Evolutionary conservation across 2,329 filamentous ascomycete species (phyloP).

Genomic region (Aspergillus proliferans): DNA sequence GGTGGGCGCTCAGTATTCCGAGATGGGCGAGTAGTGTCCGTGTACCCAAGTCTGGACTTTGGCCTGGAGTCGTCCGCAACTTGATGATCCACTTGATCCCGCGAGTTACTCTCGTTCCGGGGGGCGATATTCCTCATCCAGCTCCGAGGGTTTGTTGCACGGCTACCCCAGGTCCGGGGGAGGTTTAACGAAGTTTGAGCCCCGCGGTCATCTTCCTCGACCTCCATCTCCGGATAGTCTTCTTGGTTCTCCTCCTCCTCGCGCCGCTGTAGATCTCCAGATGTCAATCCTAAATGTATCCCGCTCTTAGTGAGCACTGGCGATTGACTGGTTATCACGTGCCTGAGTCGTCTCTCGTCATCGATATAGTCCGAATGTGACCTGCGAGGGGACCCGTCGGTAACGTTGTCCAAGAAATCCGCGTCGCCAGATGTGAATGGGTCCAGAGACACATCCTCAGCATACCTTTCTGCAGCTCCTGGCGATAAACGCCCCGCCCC

Average conservation of each 20-base stretch:
- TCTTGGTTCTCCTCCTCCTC: slow-evolving; percentile 19
- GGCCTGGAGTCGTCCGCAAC: slow-evolving; percentile 12
- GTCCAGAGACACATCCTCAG: slow-evolving; percentile 9
- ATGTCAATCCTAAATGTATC: slow-evolving; percentile 22
- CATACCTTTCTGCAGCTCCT: slow-evolving; percentile 13
- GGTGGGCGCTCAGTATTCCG: slow-evolving; percentile 27
- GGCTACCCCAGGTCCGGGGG: slow-evolving; percentile 32
- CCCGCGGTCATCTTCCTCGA: slow-evolving; percentile 22
- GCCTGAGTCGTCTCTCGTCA: slow-evolving; percentile 35
- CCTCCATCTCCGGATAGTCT: slow-evolving; percentile 11
- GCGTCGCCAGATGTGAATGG: slow-evolving; percentile 22
- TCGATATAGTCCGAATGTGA: slow-evolving; percentile 29
- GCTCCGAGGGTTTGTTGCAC: slow-evolving; percentile 24
- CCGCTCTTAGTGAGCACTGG: slow-evolving; percentile 37
- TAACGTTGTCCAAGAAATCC: slow-evolving; percentile 29
- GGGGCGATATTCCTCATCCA: slow-evolving; percentile 30
- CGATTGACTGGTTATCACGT: slow-evolving; percentile 32
- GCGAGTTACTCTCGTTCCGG: slow-evolving; percentile 13
- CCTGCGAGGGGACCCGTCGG: slow-evolving; percentile 28
- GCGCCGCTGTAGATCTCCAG: slow-evolving; percentile 33
- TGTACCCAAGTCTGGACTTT: slow-evolving; percentile 19
- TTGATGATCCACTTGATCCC: slow-evolving; percentile 11
- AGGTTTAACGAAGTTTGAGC: slow-evolving; percentile 27
- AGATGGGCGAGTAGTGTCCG: slow-evolving; percentile 21
- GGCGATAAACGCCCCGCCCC: slow-evolving; percentile 19